A percentile compares a stretch with the other conserved stretches of the same genome.
Conservation (phyloP, 2,329 filamentous ascomycete genomes). For the Pseudocercospora ulei region DNA sequence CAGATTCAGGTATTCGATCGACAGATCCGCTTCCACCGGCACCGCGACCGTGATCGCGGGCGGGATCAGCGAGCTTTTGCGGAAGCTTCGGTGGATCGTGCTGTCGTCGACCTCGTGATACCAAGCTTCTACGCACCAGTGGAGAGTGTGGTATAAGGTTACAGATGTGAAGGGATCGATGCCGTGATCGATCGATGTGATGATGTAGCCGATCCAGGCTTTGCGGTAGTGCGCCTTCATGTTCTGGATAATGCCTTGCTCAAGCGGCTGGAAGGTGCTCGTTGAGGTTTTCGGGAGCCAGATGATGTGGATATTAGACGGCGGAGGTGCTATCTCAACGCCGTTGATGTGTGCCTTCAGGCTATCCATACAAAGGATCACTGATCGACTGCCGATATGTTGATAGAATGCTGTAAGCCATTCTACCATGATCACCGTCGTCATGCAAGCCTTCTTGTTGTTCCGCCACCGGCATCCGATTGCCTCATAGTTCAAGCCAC, state of each 20-base stretch:
- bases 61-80: too few species aligned
- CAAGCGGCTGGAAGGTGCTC: slow-evolving; percentile 4
- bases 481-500: slow-evolving; percentile 1
- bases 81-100: too few species aligned
- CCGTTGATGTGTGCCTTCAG: slow-evolving; percentile 11
- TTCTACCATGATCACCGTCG: slow-evolving; percentile 10
- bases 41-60: too few species aligned
- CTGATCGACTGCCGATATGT: slow-evolving; percentile 4
- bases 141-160: too few species aligned
- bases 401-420: slow-evolving; percentile 9
- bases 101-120: too few species aligned
- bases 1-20: too few species aligned
- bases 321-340: slow-evolving; percentile 1
- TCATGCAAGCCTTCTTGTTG: slow-evolving; percentile 13
- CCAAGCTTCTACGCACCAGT: too few species aligned
- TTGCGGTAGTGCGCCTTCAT: slow-evolving; percentile 13
- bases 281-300: slow-evolving; percentile 7
- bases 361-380: slow-evolving; percentile 15
- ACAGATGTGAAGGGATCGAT: too few species aligned
- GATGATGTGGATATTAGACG: slow-evolving; percentile 9
- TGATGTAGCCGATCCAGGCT: slow-evolving; percentile 6
- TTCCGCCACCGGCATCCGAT: slow-evolving; percentile 8
- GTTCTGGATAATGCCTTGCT: slow-evolving; percentile 12
- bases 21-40: too few species aligned
- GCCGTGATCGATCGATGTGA: too few species aligned